Conservation (phyloP, 257 asterid species). For the Ocimum tenuiflorum region DNA sequence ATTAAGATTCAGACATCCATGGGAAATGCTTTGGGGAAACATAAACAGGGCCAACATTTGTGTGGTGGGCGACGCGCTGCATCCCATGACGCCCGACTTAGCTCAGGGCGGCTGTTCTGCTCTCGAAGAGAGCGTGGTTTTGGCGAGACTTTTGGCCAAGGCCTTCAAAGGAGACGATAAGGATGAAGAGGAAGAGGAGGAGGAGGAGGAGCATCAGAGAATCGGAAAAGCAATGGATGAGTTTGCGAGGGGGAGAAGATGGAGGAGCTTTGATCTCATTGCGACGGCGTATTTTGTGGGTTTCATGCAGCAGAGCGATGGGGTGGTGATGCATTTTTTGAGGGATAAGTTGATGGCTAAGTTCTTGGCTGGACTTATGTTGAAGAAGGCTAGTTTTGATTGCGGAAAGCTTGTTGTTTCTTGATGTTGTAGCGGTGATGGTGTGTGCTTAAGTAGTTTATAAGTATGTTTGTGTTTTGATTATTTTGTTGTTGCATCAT, state of each 20-base stretch:
- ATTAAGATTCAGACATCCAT: not conserved
- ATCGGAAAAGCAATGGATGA: not conserved
- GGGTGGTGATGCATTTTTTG: not conserved
- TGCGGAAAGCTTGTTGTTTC: conserved; percentile 1
- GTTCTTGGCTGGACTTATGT: conserved; percentile 1
- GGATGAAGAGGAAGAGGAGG: not conserved
- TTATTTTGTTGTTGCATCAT: no score
- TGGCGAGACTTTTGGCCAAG: not conserved
- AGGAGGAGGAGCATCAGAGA: not conserved
- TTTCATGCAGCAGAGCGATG: not conserved
- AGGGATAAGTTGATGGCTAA: conserved; percentile 9
- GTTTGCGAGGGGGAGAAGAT: not conserved
- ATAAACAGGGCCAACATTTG: not conserved
- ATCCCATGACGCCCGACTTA: conserved; percentile 11
- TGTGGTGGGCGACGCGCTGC: conserved; percentile 1
- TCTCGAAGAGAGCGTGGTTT: not conserved
- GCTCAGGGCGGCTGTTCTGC: conserved; percentile 9
- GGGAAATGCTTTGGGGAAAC: conserved; percentile 12
- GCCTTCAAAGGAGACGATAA: not conserved
- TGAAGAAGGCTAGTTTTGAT: conserved; percentile 7
- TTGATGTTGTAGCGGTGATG: not conserved
- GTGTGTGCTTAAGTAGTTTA: no score
- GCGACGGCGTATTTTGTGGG: not conserved
- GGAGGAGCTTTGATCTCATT: conserved; percentile 11
- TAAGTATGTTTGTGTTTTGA: no score